phyloP scores from a whole-genome alignment of 2,329 filamentous ascomycete species.

The Nakataea oryzae region DNA sequence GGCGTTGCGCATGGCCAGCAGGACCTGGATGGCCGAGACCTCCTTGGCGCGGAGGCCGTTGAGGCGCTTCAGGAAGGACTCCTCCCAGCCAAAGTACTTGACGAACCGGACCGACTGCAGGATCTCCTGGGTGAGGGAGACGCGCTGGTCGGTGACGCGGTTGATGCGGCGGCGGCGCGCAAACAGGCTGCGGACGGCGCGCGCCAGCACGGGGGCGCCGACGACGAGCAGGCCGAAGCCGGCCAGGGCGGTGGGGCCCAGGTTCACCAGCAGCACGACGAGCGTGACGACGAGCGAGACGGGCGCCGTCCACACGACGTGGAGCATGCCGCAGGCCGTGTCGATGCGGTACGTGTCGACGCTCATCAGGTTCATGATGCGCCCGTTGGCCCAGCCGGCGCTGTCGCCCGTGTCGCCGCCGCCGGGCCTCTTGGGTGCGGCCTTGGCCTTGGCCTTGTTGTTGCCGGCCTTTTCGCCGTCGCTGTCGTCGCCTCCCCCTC shows the following conservation, averaged over 20 bases:
- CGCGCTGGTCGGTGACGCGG: conserved; percentile 85
- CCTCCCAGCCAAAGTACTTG: conserved; percentile 95
- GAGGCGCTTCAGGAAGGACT: conserved; percentile 69
- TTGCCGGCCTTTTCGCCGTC: conserved; percentile 23
- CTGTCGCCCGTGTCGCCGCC: conserved; percentile 45
- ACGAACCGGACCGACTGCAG: conserved; percentile 85
- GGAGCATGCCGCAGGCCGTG: conserved; percentile 78
- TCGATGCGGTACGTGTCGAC: conserved; percentile 91
- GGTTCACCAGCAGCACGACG: conserved; percentile 70
- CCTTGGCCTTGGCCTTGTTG: conserved; percentile 24
- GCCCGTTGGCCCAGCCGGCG: conserved; percentile 82
- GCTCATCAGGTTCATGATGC: conserved; percentile 88
- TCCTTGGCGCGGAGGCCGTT: conserved; percentile 65
- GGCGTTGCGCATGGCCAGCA: conserved; percentile 74
- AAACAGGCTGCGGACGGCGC: conserved; percentile 69
- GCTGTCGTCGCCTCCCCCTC: conserved; percentile 43
- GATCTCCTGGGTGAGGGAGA: conserved; percentile 87
- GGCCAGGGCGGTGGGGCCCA: conserved; percentile 81
- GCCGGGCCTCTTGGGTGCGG: conserved; percentile 22
- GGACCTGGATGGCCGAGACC: conserved; percentile 71
- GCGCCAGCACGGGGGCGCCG: conserved; percentile 66
- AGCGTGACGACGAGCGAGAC: conserved; percentile 70
- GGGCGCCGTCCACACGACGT: conserved; percentile 83
- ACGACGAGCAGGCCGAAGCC: conserved; percentile 77
- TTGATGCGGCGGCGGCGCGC: conserved; percentile 70